Percentiles rank a stretch among this genome's conserved stretches.
These are phyloP conservation scores for Heliamphora ciliata DNA, from an alignment of 179 eudicot genomes.

Conservation along the genomic window DNA sequence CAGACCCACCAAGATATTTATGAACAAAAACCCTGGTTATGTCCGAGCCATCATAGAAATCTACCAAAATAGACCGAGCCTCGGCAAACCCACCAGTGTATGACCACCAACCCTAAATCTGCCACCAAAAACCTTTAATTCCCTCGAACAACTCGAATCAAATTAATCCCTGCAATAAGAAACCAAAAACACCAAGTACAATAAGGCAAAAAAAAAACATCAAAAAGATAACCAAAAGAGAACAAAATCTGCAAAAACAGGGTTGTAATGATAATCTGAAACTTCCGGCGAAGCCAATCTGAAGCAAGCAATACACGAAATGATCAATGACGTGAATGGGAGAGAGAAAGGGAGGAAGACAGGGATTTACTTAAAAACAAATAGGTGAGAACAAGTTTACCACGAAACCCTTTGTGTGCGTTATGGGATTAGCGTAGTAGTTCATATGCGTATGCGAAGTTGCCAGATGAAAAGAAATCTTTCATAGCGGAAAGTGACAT, in stretches of 20 bases:
- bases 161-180: conserved; percentile 18
- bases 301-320: background rate
- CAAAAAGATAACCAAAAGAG: background rate
- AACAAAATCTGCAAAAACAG: background rate
- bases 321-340: conserved; percentile 10
- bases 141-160: background rate
- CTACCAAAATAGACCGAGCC: background rate
- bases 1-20: background rate
- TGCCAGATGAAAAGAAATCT: too few relatives aligned
- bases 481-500: too few relatives aligned
- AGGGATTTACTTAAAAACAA: conserved; percentile 8
- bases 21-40: background rate
- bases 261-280: background rate
- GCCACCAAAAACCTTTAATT: background rate
- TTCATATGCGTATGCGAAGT: too few relatives aligned
- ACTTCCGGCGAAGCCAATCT: background rate
- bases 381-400: conserved; percentile 11
- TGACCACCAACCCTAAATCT: conserved; percentile 5
- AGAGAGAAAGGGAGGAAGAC: background rate
- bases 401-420: conserved; percentile 18
- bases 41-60: conserved; percentile 5
- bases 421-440: too few relatives aligned
- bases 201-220: background rate
- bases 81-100: conserved; percentile 15
- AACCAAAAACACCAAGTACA: background rate